Conservation (phyloP, 1,284 basidiomycete species). For the Sporisorium sorghi region DNA sequence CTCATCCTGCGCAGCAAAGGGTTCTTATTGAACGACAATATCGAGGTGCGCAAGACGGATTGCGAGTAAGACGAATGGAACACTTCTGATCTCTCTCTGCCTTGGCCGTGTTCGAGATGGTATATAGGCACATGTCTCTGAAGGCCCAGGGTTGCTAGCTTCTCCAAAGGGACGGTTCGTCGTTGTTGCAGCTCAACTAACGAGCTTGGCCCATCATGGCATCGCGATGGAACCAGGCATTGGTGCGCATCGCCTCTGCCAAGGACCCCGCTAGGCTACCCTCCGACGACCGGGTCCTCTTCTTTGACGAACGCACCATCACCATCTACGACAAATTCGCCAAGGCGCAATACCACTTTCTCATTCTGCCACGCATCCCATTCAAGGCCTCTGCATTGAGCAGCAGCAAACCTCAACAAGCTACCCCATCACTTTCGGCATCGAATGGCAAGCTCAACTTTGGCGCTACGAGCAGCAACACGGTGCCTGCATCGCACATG, state of each 20-base stretch:
- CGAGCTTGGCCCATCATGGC: conserved; percentile 12
- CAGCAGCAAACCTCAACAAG: not conserved
- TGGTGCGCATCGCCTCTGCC: conserved; percentile 41
- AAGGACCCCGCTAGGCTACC: conserved; percentile 23
- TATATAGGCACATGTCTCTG: not conserved
- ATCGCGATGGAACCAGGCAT: conserved; percentile 29
- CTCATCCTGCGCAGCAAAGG: too few relatives aligned
- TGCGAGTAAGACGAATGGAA: not conserved
- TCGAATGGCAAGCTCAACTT: conserved; percentile 50
- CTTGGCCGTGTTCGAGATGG: conserved; percentile 5
- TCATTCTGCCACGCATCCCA: conserved; percentile 52
- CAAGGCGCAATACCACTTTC: conserved; percentile 72
- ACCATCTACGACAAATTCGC: conserved; percentile 87
- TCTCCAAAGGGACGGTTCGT: not conserved
- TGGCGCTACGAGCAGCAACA: conserved; percentile 31
- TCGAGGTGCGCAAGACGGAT: not conserved
- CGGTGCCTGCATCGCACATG: conserved; percentile 52
- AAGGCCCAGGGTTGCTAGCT: not conserved
- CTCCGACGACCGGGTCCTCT: conserved; percentile 74
- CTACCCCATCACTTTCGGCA: conserved; percentile 17
- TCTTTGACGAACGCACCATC: conserved; percentile 75
- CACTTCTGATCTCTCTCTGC: too few relatives aligned
- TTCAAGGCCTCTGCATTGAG: conserved; percentile 34
- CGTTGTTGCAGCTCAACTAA: not conserved
- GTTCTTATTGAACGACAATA: too few relatives aligned